A percentile compares a stretch with the other conserved stretches of the same genome.
Conservation (phyloP, 2,329 filamentous ascomycete species). For the Talaromyces piceae region DNA sequence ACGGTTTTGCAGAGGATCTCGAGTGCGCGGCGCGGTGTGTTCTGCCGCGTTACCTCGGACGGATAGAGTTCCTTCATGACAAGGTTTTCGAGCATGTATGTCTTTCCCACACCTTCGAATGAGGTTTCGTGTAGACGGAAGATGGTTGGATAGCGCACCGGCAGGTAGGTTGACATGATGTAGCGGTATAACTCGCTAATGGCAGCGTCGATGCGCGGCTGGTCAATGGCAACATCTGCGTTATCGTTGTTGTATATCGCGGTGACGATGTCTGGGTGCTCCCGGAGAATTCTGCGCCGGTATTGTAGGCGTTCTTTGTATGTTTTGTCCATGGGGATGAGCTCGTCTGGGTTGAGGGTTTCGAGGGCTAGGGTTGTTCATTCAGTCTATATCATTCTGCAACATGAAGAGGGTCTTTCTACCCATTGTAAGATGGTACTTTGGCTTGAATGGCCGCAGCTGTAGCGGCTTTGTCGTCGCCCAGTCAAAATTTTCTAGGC, state of each 20-base stretch:
- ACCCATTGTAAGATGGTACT: conserved; percentile 60
- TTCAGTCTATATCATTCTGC: neutral
- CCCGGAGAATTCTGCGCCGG: conserved; percentile 41
- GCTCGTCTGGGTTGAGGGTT: conserved; percentile 45
- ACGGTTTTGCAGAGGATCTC: conserved; percentile 45
- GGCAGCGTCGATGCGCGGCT: conserved; percentile 38
- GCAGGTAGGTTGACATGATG: conserved; percentile 49
- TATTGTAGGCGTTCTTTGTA: conserved; percentile 47
- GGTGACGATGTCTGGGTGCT: conserved; percentile 36
- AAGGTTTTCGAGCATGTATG: conserved; percentile 37
- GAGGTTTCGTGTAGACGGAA: conserved; percentile 34
- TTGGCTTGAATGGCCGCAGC: conserved; percentile 52
- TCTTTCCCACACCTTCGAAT: conserved; percentile 18
- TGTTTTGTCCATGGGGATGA: conserved; percentile 53
- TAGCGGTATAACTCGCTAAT: conserved; percentile 52
- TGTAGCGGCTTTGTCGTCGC: conserved; percentile 44
- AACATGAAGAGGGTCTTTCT: conserved; percentile 12
- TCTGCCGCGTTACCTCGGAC: conserved; percentile 21
- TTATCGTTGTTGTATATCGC: conserved; percentile 33
- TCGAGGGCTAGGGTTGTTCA: conserved; percentile 43
- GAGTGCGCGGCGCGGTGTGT: conserved; percentile 36
- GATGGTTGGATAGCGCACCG: conserved; percentile 49
- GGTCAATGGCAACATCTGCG: too few species aligned
- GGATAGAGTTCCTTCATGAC: conserved; percentile 40
- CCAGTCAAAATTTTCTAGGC: conserved; percentile 47